Conservation (phyloP, 768 basidiomycete species). For the Mrakia frigida region DNA sequence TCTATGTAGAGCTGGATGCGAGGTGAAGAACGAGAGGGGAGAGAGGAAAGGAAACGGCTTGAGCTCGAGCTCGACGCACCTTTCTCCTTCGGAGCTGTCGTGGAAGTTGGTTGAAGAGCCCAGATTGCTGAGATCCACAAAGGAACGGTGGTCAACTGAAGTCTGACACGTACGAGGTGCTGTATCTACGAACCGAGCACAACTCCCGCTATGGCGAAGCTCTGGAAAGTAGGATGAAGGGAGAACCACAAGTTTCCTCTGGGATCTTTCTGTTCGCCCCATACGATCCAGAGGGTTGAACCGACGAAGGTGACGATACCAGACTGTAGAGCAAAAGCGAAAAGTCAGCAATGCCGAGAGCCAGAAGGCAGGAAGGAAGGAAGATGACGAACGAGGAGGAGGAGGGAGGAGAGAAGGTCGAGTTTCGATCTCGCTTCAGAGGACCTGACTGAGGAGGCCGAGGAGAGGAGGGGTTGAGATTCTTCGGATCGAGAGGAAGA, state of each 20-base stretch:
- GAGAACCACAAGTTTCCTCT: slow-evolving; percentile 11
- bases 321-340: not conserved
- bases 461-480: not conserved
- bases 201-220: slow-evolving; percentile 1
- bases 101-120: slow-evolving; percentile 16
- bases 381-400: not conserved
- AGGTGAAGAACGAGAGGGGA: not conserved
- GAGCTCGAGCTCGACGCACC: not conserved
- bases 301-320: slow-evolving; percentile 9
- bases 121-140: not conserved
- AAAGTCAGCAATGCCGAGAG: not conserved
- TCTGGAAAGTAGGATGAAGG: slow-evolving; percentile 14
- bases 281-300: not conserved
- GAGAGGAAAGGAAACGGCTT: not conserved
- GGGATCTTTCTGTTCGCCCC: not conserved
- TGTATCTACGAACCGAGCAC: not conserved
- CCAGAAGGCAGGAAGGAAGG: not conserved
- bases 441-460: not conserved
- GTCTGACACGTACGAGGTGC: not conserved
- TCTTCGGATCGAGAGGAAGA: not conserved
- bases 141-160: not conserved
- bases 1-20: not conserved
- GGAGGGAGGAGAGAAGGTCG: not conserved
- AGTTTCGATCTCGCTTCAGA: not conserved
- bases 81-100: not conserved